These are phyloP conservation scores for Chytridium lagenaria DNA, from an alignment of 371 early-diverging fungal genomes.

Conservation along the genomic window DNA sequence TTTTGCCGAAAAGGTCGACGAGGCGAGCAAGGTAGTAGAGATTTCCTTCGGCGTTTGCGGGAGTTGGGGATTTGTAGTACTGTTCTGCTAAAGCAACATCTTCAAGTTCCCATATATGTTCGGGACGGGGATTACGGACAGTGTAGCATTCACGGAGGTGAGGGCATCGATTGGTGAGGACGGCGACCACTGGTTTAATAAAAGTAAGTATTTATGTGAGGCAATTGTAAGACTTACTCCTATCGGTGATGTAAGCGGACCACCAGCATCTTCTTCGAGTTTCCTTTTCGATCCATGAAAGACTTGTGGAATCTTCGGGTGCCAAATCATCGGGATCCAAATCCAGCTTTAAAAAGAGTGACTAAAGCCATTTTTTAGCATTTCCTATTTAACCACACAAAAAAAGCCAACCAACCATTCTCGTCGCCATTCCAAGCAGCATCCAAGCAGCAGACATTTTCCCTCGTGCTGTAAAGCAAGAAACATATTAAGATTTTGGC, in stretches of 20 bases:
- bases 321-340: constrained; percentile 14
- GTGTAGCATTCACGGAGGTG: constrained; percentile 12
- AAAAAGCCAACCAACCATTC: neutral
- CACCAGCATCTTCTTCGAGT: constrained; percentile 20
- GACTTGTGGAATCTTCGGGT: neutral
- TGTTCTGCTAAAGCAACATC: neutral
- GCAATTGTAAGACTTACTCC: neutral
- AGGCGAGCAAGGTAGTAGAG: constrained; percentile 14
- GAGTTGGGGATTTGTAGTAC: constrained; percentile 3
- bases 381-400: no score
- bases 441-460: constrained; percentile 21
- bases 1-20: constrained; percentile 16
- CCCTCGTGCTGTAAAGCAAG: constrained; percentile 3
- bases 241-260: constrained; percentile 14
- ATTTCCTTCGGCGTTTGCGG: neutral
- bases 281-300: constrained; percentile 18
- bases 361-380: neutral
- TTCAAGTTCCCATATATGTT: constrained; percentile 6
- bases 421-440: constrained; percentile 16
- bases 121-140: constrained; percentile 16
- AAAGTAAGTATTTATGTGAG: neutral
- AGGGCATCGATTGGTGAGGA: constrained; percentile 11
- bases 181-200: constrained; percentile 1
- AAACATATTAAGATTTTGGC: neutral
- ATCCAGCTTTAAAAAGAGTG: constrained; percentile 6